Base-by-base conservation (phyloP, 495 filamentous ascomycete species). In the Schizothecium vesticola region DNA sequence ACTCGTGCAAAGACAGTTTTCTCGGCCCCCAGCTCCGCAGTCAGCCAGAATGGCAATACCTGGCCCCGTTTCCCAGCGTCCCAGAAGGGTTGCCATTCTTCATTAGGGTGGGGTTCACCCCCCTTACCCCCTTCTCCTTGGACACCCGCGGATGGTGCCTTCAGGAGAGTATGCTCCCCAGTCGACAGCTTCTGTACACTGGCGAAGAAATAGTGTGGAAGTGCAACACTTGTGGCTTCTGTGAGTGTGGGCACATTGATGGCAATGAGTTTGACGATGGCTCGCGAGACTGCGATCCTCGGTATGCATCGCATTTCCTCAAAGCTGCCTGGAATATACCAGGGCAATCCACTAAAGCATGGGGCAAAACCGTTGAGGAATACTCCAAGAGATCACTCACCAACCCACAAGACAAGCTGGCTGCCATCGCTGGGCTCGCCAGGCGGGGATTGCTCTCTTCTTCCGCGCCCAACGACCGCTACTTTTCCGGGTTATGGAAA, bases 111-210 rank as follows among this genome's bases (percentile, higher is more conserved):
- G n/a, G n/a, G n/a, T n/a, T n/a, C n/a, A n/a, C n/a, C n/a, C n/a
- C n/a, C n/a, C n/a, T n/a, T n/a, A n/a, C n/a, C n/a, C 36, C 51
- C 31, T 51, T 69, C 28, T 61, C 67, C 55, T 69, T 69, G 31
- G 71, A 71, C 36, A 69, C 61, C 3, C 66, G 73, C 25, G 73
- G 71, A 63, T 75, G 71, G 73, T 71, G 68, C 23, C 69, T 75
- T 60, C 73, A 75, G 69, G 73, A 75, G 67, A 68, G 66, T 25
- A 56, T 75, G 36, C 71, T 75, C 29, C 71, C 73, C 16, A 69
- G 67, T 25, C 71, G 73, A n/a, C 61, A 66, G 64, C 66, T 75
- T 28, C 43, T 67, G 36, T 75, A 69, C 56, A 69, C 67, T 43
- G 63, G 61, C 58, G 65, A 65, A 57, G 69, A 75, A 67, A 69